Evolutionary conservation across 441 rosid species (phyloP), one percentile per base, ranked within the genome.

Genomic region (Sinapis alba): DNA sequence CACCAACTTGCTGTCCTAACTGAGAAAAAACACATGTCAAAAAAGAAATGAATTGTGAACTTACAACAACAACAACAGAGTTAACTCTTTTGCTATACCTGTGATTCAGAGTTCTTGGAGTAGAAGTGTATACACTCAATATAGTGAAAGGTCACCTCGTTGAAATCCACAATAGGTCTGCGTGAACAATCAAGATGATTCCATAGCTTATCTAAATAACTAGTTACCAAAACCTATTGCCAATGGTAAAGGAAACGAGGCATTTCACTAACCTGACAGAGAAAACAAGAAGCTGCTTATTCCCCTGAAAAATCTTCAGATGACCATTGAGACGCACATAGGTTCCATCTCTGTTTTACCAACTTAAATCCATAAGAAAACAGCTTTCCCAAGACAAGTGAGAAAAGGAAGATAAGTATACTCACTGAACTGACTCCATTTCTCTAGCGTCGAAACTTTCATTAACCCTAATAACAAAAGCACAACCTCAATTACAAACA

Each of bases 121-220:
- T 85, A 83, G 57, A 84, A 86, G 69, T 90, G 85, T 62, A 94
- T 86, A 83, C 97, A 92, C 74, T 94, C 97, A 45, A 94, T 82
- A 64, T 85, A 90, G 85, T 94, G 99, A 81, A 84, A 92, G 38
- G 97, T 87, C 59, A 94, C 82, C 86, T 94, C 98, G 72, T 94
- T 92, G 34, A 85, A 92, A 78, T 88, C 89, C 53, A 65, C 71
- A 53, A 94, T 84, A 0, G 92, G 97, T 85, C 99, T 94, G 89
- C 68, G 81, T 36, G 0, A 13, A 53, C 3, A 54, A 54, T 19
- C 74, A 68, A 57, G n/a, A 67, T 7, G 7, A 45, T 6, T 59
- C 12, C 56, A 67, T 11, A 72, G 15, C 5, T 30, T 23, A 65
- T 21, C 18, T 19, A 21, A n/a, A 43, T 16, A 57, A 0, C 18